Evolutionary conservation across 345 rosid species (phyloP).

Genomic region (Hibiscus syriacus): DNA sequence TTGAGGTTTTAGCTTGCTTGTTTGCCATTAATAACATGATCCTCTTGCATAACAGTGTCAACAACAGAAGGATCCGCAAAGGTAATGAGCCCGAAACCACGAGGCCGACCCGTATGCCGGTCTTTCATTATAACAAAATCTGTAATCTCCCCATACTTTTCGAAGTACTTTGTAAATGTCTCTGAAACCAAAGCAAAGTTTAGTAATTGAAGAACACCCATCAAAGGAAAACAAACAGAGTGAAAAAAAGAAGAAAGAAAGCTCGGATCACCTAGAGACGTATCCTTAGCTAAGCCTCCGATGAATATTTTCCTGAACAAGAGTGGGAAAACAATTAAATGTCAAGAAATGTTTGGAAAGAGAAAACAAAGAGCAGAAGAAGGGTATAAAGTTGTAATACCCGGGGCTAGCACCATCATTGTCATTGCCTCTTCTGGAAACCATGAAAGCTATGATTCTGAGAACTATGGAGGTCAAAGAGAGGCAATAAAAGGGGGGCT

Average conservation of each 20-base stretch:
- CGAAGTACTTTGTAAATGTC: conserved; percentile 65
- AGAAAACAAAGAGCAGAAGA: not conserved
- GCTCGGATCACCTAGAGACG: conserved; percentile 41
- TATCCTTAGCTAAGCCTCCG: conserved; percentile 81
- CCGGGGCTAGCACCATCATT: conserved; percentile 15
- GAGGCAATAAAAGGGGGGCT: not conserved
- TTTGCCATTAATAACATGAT: conserved; percentile 71
- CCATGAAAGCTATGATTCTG: not conserved
- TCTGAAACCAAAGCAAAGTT: conserved; percentile 23
- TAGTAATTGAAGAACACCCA: not conserved
- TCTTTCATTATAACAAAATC: conserved; percentile 94
- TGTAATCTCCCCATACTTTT: conserved; percentile 74
- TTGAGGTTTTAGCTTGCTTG: conserved; percentile 48
- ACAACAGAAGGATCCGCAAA: conserved; percentile 80
- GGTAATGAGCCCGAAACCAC: conserved; percentile 90
- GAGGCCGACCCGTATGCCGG: conserved; percentile 61
- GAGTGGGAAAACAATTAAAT: not conserved
- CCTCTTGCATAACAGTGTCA: conserved; percentile 72
- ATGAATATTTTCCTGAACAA: conserved; percentile 65
- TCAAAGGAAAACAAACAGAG: not conserved
- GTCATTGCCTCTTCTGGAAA: not conserved
- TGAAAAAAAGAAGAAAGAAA: not conserved
- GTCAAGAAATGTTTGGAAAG: not conserved
- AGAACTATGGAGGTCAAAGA: not conserved
- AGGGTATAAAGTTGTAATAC: not conserved